phyloP scores from a whole-genome alignment of 257 asterid species.

The Galeopsis tetrahit region DNA sequence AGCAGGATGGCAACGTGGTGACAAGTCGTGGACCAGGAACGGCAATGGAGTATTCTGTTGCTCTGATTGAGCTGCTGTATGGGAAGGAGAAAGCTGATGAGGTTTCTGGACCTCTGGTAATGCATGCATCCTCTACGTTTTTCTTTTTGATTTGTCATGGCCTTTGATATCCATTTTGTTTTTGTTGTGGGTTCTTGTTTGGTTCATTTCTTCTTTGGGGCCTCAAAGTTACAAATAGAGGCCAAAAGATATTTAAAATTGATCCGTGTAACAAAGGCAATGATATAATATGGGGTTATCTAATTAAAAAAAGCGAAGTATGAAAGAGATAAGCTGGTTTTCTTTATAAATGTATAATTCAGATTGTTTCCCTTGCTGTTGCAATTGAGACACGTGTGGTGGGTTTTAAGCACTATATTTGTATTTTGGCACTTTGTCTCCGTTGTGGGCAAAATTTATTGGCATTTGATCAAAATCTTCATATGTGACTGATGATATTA shows the following conservation, averaged over 20 bases:
- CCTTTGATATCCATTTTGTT: constrained; percentile 7
- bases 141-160: constrained; percentile 8
- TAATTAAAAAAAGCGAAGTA: neutral
- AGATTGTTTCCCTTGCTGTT: constrained; percentile 12
- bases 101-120: constrained; percentile 85
- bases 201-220: neutral
- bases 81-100: constrained; percentile 88
- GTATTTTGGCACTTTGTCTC: constrained; percentile 1
- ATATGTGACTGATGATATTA: constrained; percentile 1
- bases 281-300: neutral
- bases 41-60: constrained; percentile 79
- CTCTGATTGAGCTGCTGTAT: constrained; percentile 73
- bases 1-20: constrained; percentile 80
- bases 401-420: neutral
- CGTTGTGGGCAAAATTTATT: neutral
- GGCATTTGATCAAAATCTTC: neutral
- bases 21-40: constrained; percentile 99
- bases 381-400: neutral
- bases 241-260: neutral
- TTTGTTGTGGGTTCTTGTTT: neutral
- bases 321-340: neutral
- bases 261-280: neutral
- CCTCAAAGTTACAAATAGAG: neutral
- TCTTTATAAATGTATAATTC: neutral
- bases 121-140: constrained; percentile 24